phyloP scores from a whole-genome alignment of 192 early-diverging fungal species.

The Coemansia sp. region DNA sequence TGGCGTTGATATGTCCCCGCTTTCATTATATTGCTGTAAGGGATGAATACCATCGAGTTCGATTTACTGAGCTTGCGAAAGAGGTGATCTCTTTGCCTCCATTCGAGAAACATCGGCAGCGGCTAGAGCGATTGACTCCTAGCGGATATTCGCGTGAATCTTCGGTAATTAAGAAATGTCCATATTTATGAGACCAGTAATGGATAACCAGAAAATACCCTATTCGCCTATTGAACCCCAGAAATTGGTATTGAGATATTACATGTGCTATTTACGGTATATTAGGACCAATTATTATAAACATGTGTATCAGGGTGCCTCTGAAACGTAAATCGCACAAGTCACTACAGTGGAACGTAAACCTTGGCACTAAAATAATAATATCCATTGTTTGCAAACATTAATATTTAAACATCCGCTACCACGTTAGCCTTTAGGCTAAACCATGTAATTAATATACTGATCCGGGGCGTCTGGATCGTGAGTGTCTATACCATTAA shows the following conservation, averaged over 20 bases:
- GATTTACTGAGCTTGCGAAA: neutral
- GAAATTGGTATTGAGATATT: too few species aligned
- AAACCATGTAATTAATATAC: too few species aligned
- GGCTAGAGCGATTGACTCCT: neutral
- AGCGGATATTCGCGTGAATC: neutral
- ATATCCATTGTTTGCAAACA: too few species aligned
- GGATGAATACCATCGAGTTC: too few species aligned
- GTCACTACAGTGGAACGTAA: neutral
- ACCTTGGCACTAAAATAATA: neutral
- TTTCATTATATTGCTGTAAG: neutral
- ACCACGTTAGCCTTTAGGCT: too few species aligned
- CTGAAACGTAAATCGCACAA: too few species aligned
- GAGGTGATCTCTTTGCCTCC: neutral
- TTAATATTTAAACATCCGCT: too few species aligned
- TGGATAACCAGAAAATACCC: too few species aligned
- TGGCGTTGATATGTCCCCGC: neutral
- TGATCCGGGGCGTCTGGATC: conserved; percentile 12
- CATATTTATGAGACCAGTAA: neutral
- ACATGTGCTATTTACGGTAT: too few species aligned
- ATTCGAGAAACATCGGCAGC: neutral
- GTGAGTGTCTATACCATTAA: conserved; percentile 11
- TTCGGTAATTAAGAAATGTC: neutral
- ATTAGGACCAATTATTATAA: too few species aligned
- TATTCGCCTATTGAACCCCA: too few species aligned
- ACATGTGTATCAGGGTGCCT: too few species aligned